Evolutionary conservation across 257 asterid genomes (phyloP).

Genomic region (Haberlea rhodopensis): DNA sequence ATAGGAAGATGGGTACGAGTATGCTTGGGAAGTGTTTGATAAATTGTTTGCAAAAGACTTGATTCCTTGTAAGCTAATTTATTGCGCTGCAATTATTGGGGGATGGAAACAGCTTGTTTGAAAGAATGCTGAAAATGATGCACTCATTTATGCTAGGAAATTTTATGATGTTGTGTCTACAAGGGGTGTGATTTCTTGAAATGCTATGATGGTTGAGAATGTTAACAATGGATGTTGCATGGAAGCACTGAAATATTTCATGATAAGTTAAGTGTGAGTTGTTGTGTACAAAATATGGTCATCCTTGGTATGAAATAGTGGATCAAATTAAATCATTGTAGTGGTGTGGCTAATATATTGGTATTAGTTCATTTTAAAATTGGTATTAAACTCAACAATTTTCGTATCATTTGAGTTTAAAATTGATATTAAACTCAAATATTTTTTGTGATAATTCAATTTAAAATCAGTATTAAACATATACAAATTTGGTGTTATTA

Average conservation of each 20-base stretch:
- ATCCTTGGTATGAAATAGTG: no score
- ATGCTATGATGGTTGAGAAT: conserved; percentile 83
- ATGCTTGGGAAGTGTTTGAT: conserved; percentile 53
- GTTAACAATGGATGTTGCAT: conserved; percentile 45
- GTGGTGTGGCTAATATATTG: no score
- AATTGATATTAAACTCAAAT: no score
- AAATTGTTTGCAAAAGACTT: conserved; percentile 59
- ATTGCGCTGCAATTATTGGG: conserved; percentile 60
- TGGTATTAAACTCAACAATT: no score
- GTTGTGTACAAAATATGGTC: no score
- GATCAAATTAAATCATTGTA: no score
- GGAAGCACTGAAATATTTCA: conserved; percentile 64
- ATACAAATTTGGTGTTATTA: no score
- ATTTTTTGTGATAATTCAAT: no score
- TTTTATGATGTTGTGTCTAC: conserved; percentile 66
- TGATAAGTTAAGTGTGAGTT: conserved; percentile 41
- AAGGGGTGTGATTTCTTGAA: conserved; percentile 81
- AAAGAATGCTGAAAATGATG: conserved; percentile 58
- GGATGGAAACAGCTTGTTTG: conserved; percentile 62
- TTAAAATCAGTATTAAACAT: no score
- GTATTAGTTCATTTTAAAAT: no score
- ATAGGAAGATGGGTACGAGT: conserved; percentile 42
- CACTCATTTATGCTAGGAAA: conserved; percentile 63
- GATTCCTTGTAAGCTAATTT: conserved; percentile 84
- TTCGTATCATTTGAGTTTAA: no score